These are phyloP conservation scores for Licmophora abbreviata DNA, from an alignment of 108 stramenopile genomes.

Conservation along the genomic window DNA sequence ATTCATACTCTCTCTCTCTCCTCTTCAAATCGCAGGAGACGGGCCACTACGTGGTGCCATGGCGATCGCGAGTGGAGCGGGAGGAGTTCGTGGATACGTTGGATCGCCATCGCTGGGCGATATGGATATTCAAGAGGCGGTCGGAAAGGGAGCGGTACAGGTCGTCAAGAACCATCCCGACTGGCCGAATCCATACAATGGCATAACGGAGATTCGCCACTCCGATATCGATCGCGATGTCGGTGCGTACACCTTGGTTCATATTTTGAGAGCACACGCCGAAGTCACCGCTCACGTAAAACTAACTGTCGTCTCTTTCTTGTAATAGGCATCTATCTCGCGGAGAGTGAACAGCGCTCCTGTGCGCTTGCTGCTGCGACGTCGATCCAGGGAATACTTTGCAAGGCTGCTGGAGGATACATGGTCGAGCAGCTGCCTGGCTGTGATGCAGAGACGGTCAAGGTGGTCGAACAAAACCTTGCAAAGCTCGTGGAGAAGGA, in stretches of 20 bases:
- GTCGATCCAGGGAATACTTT: constrained; percentile 64
- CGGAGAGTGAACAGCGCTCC: constrained; percentile 81
- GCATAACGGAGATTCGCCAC: constrained; percentile 67
- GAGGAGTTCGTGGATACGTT: constrained; percentile 66
- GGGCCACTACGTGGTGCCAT: constrained; percentile 72
- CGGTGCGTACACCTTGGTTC: constrained; percentile 32
- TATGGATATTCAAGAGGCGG: constrained; percentile 53
- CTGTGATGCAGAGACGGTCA: constrained; percentile 41
- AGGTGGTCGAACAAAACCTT: constrained; percentile 54
- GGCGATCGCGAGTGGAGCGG: constrained; percentile 57
- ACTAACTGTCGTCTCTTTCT: not conserved
- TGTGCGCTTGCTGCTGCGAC: constrained; percentile 80
- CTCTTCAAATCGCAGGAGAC: constrained; percentile 45
- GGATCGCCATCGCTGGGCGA: constrained; percentile 65
- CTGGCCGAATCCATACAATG: constrained; percentile 86
- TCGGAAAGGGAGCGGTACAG: constrained; percentile 69
- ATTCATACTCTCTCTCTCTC: too few relatives aligned
- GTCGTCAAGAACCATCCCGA: constrained; percentile 87
- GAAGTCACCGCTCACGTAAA: not conserved
- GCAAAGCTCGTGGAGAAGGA: constrained; percentile 62
- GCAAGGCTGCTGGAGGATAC: constrained; percentile 82
- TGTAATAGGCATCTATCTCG: constrained; percentile 54
- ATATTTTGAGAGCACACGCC: not conserved
- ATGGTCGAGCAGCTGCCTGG: constrained; percentile 78
- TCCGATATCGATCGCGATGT: constrained; percentile 84